Conservation (phyloP, 257 asterid species). For the Leonotis leonurus region DNA sequence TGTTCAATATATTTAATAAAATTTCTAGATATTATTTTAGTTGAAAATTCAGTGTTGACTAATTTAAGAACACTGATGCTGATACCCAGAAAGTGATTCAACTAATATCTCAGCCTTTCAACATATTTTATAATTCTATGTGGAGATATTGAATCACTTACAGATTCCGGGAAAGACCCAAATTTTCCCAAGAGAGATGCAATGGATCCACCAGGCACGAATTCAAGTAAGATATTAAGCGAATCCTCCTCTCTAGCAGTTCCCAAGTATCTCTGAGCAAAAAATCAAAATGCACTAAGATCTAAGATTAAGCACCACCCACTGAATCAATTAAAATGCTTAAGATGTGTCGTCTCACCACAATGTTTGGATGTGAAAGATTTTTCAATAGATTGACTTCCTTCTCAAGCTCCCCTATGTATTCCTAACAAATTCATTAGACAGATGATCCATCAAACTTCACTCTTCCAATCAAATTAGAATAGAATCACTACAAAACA, state of each 20-base stretch:
- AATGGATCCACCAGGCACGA: conserved; percentile 98
- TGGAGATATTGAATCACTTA: conserved; percentile 37
- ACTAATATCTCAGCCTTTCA: conserved; percentile 1
- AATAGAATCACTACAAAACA: neutral
- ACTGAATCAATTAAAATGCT: neutral
- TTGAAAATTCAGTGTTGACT: too few relatives aligned
- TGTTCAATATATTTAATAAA: neutral
- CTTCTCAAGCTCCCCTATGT: conserved; percentile 90
- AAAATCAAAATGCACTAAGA: conserved; percentile 15
- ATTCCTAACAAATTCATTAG: conserved; percentile 52
- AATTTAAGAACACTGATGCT: neutral
- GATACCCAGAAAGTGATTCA: neutral
- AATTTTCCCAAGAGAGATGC: conserved; percentile 94
- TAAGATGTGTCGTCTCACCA: conserved; percentile 46
- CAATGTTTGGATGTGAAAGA: conserved; percentile 93
- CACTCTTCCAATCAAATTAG: neutral
- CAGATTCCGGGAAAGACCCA: conserved; percentile 96
- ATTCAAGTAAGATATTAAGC: conserved; percentile 82
- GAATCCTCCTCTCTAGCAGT: conserved; percentile 92
- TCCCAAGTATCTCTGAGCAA: conserved; percentile 84
- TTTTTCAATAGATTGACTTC: conserved; percentile 91
- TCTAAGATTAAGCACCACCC: conserved; percentile 2
- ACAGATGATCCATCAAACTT: conserved; percentile 14
- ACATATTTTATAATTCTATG: neutral
- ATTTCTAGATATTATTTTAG: too few relatives aligned